A percentile compares a stretch with the other conserved stretches of the same genome.
Evolutionary conservation across 768 basidiomycete species (phyloP).

Genomic region (Favolaschia claudopus): DNA sequence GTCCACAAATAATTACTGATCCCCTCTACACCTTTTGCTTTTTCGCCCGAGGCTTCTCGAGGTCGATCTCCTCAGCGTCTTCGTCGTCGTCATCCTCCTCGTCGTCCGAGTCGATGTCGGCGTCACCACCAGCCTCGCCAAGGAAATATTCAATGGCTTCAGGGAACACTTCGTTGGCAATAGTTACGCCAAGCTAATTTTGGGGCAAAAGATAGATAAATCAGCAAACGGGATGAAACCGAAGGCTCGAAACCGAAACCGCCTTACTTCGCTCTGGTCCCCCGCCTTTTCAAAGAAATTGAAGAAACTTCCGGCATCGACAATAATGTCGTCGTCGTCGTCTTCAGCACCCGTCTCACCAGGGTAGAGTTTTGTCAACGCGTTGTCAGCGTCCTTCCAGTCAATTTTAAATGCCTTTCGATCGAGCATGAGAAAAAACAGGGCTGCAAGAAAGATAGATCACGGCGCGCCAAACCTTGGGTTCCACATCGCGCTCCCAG

Average conservation of each 20-base stretch:
- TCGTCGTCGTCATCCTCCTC: conserved; percentile 78
- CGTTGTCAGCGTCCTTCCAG: conserved; percentile 83
- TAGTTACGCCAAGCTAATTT: conserved; percentile 72
- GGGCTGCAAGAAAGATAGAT: background rate
- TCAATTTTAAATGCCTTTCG: conserved; percentile 69
- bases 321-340: conserved; percentile 62
- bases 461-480: conserved; percentile 56
- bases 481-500: conserved; percentile 77
- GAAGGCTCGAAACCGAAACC: background rate
- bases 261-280: conserved; percentile 74
- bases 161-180: conserved; percentile 82
- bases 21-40: conserved; percentile 66
- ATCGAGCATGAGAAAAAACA: background rate
- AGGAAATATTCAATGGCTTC: conserved; percentile 86
- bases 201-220: background rate
- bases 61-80: conserved; percentile 85
- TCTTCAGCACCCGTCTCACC: conserved; percentile 65
- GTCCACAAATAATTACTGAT: conserved; percentile 11
- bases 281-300: conserved; percentile 78
- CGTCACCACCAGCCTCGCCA: conserved; percentile 67
- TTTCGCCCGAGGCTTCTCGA: conserved; percentile 84
- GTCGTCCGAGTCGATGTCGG: conserved; percentile 69
- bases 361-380: conserved; percentile 82
- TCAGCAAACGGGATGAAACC: background rate
- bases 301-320: conserved; percentile 86